These are phyloP conservation scores for Bipolaris oryzae DNA, from an alignment of 2,329 filamentous ascomycete species.

Conservation along the genomic window DNA sequence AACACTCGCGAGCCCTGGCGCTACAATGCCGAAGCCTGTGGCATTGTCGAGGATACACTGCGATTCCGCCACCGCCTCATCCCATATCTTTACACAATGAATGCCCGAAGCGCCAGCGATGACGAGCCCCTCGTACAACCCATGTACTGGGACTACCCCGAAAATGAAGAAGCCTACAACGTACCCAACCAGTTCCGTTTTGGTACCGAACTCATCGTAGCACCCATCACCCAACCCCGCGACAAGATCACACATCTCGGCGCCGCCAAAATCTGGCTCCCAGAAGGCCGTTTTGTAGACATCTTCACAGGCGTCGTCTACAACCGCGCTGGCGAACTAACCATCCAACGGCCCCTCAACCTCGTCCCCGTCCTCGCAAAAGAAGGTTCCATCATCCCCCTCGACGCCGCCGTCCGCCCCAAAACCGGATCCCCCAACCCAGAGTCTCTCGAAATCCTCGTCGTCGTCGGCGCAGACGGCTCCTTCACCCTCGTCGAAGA, in stretches of 20 bases:
- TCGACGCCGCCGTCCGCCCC: constrained; percentile 55
- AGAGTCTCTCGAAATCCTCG: constrained; percentile 55
- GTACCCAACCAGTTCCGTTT: constrained; percentile 66
- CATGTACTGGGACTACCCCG: constrained; percentile 66
- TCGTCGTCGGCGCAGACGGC: constrained; percentile 56
- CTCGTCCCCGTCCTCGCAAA: constrained; percentile 60
- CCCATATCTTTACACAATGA: constrained; percentile 66
- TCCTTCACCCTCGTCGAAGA: constrained; percentile 60
- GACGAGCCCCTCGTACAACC: constrained; percentile 64
- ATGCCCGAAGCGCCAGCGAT: constrained; percentile 53
- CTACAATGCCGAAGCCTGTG: constrained; percentile 55
- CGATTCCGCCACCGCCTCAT: constrained; percentile 64
- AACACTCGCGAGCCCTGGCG: constrained; percentile 68
- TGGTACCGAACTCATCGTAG: constrained; percentile 62
- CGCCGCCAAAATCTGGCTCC: constrained; percentile 62
- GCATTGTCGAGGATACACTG: constrained; percentile 58
- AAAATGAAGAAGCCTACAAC: constrained; percentile 60
- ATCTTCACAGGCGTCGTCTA: constrained; percentile 65
- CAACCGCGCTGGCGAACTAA: constrained; percentile 61
- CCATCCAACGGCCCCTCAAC: constrained; percentile 58
- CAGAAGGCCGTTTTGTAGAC: constrained; percentile 61
- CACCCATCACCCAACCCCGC: constrained; percentile 61
- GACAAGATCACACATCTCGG: constrained; percentile 56
- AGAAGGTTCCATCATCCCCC: constrained; percentile 64
- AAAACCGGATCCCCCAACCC: constrained; percentile 59